A percentile compares a stretch with the other conserved stretches of the same genome.
Conservation (phyloP, 2,329 filamentous ascomycete species). For the Trichophyton verrucosum region DNA sequence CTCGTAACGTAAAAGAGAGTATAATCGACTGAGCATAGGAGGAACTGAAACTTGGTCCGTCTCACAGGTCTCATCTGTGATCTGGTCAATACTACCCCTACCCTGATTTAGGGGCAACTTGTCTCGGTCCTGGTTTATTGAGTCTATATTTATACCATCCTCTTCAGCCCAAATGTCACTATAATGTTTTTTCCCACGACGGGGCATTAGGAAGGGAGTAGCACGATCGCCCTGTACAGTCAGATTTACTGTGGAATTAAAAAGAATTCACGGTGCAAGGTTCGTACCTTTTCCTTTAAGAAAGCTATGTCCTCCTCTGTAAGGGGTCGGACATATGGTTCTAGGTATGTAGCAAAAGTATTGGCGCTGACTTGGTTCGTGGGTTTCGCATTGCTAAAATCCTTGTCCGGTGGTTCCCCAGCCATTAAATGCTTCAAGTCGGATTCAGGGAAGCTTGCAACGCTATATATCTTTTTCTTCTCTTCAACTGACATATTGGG, state of each 20-base stretch:
- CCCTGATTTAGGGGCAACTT: slow-evolving; percentile 67
- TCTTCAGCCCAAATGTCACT: slow-evolving; percentile 89
- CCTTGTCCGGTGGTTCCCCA: slow-evolving; percentile 79
- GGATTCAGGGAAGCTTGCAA: slow-evolving; percentile 66
- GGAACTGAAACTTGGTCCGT: slow-evolving; percentile 82
- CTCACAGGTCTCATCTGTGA: slow-evolving; percentile 76
- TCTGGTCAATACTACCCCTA: slow-evolving; percentile 70
- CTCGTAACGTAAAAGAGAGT: slow-evolving; percentile 72
- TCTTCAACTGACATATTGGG: slow-evolving; percentile 73
- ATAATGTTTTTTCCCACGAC: slow-evolving; percentile 73
- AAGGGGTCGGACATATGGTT: slow-evolving; percentile 79
- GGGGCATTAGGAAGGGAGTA: slow-evolving; percentile 73
- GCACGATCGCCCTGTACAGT: slow-evolving; percentile 57
- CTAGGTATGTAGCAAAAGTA: slow-evolving; percentile 84
- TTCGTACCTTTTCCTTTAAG: slow-evolving; percentile 59
- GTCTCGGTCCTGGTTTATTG: slow-evolving; percentile 48
- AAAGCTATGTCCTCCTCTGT: slow-evolving; percentile 92
- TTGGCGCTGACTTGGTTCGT: slow-evolving; percentile 86
- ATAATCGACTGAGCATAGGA: slow-evolving; percentile 67
- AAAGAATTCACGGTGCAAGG: neutral
- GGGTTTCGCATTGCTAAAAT: slow-evolving; percentile 90
- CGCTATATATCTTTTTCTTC: slow-evolving; percentile 75
- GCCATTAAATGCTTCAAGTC: slow-evolving; percentile 77
- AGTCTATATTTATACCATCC: slow-evolving; percentile 69
- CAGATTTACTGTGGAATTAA: slow-evolving; percentile 9